Conservation (phyloP, 495 filamentous ascomycete genomes). For the Aspergillus leporis region DNA sequence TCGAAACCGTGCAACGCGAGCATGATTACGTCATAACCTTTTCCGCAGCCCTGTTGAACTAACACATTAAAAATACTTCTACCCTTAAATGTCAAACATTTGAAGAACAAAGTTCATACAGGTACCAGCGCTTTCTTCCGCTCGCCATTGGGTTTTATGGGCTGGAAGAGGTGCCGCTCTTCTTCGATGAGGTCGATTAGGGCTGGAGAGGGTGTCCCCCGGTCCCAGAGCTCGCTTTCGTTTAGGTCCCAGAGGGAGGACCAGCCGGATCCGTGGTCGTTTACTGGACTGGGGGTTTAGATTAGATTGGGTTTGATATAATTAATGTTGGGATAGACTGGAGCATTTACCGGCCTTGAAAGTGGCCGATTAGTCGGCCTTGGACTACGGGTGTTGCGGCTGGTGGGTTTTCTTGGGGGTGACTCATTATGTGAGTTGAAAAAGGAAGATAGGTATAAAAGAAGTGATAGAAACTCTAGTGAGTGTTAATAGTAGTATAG, state of each 20-base stretch:
- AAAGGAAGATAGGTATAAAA: too few relatives aligned
- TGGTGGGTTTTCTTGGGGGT: neutral
- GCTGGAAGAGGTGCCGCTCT: slow-evolving; percentile 20
- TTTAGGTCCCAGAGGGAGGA: slow-evolving; percentile 37
- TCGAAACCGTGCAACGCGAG: slow-evolving; percentile 35
- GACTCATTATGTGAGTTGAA: neutral
- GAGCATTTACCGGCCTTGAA: neutral
- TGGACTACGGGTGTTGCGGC: neutral
- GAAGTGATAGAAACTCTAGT: too few relatives aligned
- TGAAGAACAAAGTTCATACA: slow-evolving; percentile 17
- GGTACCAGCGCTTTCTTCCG: slow-evolving; percentile 43
- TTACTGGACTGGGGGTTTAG: neutral
- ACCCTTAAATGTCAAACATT: neutral
- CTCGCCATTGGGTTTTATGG: slow-evolving; percentile 17
- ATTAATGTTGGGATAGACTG: neutral
- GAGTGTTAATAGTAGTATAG: too few relatives aligned
- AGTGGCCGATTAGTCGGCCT: neutral
- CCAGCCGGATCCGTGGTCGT: slow-evolving; percentile 33
- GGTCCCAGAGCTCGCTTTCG: slow-evolving; percentile 41
- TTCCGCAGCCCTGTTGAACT: slow-evolving; percentile 25
- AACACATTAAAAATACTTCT: neutral
- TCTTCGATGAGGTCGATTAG: slow-evolving; percentile 43
- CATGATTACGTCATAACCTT: slow-evolving; percentile 35
- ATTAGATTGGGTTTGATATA: neutral
- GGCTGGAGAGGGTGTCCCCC: slow-evolving; percentile 43